Conservation (phyloP, 2,329 filamentous ascomycete genomes). For the Penicillium sp. region DNA sequence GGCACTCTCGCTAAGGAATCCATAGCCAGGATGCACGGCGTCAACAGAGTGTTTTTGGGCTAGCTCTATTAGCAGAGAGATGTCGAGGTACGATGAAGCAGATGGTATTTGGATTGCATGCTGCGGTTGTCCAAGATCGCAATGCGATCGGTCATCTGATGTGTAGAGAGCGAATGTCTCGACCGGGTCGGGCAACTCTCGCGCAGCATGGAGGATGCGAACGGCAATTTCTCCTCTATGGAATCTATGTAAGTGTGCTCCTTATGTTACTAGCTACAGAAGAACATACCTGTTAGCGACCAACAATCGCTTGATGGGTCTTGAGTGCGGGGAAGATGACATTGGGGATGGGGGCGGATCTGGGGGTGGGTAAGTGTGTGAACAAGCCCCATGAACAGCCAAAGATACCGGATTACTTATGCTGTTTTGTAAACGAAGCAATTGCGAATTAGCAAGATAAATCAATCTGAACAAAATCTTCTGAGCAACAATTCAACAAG, state of each 20-base stretch:
- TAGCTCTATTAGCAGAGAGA: conserved; percentile 49
- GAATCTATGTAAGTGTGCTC: background rate
- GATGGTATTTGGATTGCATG: conserved; percentile 54
- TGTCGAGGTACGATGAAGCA: conserved; percentile 54
- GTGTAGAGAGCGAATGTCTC: conserved; percentile 59
- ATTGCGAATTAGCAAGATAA: background rate
- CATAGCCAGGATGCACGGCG: conserved; percentile 60
- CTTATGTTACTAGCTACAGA: too few species aligned
- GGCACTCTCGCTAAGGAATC: conserved; percentile 60
- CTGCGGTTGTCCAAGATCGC: conserved; percentile 47
- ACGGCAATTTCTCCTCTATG: conserved; percentile 63
- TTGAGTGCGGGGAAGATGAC: conserved; percentile 25
- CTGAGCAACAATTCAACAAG: background rate
- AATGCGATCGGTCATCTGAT: conserved; percentile 56
- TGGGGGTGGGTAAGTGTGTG: background rate
- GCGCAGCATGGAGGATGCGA: conserved; percentile 59
- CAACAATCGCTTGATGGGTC: conserved; percentile 51
- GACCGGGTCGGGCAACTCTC: conserved; percentile 52
- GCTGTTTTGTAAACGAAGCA: background rate
- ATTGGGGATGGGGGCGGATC: conserved; percentile 15
- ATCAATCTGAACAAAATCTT: background rate
- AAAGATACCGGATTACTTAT: background rate
- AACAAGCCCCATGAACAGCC: too few species aligned
- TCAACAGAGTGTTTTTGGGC: conserved; percentile 54
- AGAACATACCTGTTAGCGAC: conserved; percentile 58